A percentile compares a stretch with the other conserved stretches of the same genome.
These are phyloP conservation scores for Phytophthora lateralis DNA, from an alignment of 352 stramenopile genomes.

Conservation along the genomic window DNA sequence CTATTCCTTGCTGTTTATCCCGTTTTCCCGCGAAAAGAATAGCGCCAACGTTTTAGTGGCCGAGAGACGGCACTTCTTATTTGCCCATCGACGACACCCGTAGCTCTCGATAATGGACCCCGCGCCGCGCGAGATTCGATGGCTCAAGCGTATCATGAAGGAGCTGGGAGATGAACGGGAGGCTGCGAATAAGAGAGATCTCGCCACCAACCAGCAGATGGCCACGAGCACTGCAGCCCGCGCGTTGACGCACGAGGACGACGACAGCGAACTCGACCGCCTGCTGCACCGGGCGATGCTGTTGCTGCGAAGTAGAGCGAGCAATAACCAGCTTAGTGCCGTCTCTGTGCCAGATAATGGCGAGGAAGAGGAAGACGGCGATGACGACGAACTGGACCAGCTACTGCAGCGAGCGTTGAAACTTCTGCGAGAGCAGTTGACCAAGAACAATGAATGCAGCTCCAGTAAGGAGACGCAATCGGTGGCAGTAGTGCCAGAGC, in stretches of 20 bases:
- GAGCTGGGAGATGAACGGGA: conserved; percentile 8
- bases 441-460: not conserved
- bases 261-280: conserved; percentile 14
- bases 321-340: not conserved
- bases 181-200: not conserved
- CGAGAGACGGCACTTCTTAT: conserved; percentile 1
- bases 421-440: conserved; percentile 5
- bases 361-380: not conserved
- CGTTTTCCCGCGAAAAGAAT: conserved; percentile 1
- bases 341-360: not conserved
- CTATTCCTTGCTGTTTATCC: not conserved
- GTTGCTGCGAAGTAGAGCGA: conserved; percentile 3
- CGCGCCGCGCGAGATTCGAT: conserved; percentile 10
- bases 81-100: not conserved
- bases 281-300: conserved; percentile 7
- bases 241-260: not conserved
- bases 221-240: not conserved
- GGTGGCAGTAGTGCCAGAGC: not conserved
- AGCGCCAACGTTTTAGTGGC: not conserved
- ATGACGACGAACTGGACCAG: not conserved
- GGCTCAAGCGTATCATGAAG: conserved; percentile 19
- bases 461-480: not conserved
- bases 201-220: not conserved
- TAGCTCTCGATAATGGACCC: not conserved
- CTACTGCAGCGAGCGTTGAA: conserved; percentile 3